Evolutionary conservation across 2,329 filamentous ascomycete genomes (phyloP).

Genomic region (Capronia coronata): DNA sequence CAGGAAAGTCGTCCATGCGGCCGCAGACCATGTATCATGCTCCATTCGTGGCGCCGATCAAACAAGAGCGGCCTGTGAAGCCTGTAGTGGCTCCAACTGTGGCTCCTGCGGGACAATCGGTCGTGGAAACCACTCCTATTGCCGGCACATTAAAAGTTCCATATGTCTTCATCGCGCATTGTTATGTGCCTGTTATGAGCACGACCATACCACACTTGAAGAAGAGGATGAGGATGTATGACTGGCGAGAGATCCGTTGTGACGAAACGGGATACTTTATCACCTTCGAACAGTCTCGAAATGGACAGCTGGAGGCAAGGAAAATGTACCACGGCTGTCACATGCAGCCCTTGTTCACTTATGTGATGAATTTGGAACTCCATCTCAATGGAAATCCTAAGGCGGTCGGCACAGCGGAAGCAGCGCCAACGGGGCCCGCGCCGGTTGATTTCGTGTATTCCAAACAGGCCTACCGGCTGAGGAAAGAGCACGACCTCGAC

Average conservation of each 20-base stretch:
- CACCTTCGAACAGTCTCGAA: slow-evolving; percentile 71
- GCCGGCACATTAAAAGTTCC: slow-evolving; percentile 67
- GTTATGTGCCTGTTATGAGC: slow-evolving; percentile 76
- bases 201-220: slow-evolving; percentile 85
- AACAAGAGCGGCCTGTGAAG: slow-evolving; percentile 3
- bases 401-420: slow-evolving; percentile 47
- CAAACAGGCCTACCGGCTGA: slow-evolving; percentile 42
- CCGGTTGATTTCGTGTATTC: slow-evolving; percentile 24
- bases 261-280: slow-evolving; percentile 88
- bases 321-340: slow-evolving; percentile 73
- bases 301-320: slow-evolving; percentile 72
- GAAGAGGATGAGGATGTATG: slow-evolving; percentile 76
- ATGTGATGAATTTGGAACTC: slow-evolving; percentile 84
- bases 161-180: slow-evolving; percentile 83
- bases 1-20: slow-evolving; percentile 46
- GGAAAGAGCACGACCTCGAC: slow-evolving; percentile 71
- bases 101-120: slow-evolving; percentile 38
- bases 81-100: neutral
- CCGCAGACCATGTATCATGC: slow-evolving; percentile 27
- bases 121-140: slow-evolving; percentile 62
- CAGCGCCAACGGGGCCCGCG: slow-evolving; percentile 16
- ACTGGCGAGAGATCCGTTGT: slow-evolving; percentile 72
- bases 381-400: slow-evolving; percentile 61
- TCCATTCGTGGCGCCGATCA: slow-evolving; percentile 31
- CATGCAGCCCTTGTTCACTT: slow-evolving; percentile 81